Evolutionary conservation across 345 rosid species (phyloP).

Genomic region (Populus alba): DNA sequence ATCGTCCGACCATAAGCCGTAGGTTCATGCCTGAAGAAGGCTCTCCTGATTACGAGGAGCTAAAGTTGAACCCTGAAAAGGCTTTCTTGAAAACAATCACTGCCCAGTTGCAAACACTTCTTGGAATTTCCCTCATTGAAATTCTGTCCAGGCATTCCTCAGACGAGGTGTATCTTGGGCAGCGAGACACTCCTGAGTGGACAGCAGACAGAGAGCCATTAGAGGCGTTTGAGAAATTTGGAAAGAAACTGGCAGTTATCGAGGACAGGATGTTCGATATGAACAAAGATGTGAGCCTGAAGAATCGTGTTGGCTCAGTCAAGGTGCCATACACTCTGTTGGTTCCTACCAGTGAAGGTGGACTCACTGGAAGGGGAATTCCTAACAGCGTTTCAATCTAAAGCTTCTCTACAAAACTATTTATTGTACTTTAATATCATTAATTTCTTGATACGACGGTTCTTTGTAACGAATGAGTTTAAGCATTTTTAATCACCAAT

Average conservation of each 20-base stretch:
- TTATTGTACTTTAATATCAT: neutral
- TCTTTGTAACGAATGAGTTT: too few relatives aligned
- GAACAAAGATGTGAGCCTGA: constrained; percentile 14
- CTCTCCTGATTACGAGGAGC: constrained; percentile 34
- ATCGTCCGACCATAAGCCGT: constrained; percentile 45
- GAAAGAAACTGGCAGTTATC: constrained; percentile 21
- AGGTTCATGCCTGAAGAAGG: constrained; percentile 38
- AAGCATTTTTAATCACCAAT: too few relatives aligned
- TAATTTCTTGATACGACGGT: too few relatives aligned
- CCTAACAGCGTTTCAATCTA: constrained; percentile 28
- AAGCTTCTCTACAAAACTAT: neutral
- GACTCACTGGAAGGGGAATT: constrained; percentile 24
- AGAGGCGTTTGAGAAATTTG: constrained; percentile 33
- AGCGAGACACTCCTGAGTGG: constrained; percentile 39
- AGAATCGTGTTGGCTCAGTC: constrained; percentile 19
- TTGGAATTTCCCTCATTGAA: constrained; percentile 44
- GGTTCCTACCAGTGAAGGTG: constrained; percentile 20
- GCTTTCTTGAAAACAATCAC: constrained; percentile 37
- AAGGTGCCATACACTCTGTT: constrained; percentile 23
- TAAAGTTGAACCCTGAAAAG: constrained; percentile 34
- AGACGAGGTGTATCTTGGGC: constrained; percentile 47
- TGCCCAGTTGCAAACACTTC: constrained; percentile 32
- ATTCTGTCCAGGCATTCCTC: constrained; percentile 43
- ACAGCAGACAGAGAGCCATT: constrained; percentile 23
- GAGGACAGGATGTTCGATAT: constrained; percentile 19